A percentile compares a stretch with the other conserved stretches of the same genome.
phyloP scores from a whole-genome alignment of 2,329 filamentous ascomycete genomes.

The Fusarium xylarioides region DNA sequence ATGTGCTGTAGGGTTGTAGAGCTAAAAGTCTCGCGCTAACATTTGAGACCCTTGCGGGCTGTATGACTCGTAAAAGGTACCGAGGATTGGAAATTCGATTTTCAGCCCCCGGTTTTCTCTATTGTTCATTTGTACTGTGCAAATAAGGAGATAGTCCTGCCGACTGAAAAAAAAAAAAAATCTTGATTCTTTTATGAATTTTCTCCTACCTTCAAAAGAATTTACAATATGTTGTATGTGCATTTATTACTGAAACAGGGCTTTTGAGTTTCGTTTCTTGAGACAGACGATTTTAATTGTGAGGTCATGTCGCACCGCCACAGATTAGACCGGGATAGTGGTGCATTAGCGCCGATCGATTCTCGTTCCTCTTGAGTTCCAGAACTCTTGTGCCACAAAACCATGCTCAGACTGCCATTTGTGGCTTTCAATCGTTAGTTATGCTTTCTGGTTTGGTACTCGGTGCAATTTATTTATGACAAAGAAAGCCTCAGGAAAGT shows the following conservation, averaged over 20 bases:
- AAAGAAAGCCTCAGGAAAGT: not conserved
- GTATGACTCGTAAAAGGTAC: not conserved
- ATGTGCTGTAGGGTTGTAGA: too few relatives aligned
- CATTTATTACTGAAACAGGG: not conserved
- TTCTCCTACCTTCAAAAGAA: not conserved
- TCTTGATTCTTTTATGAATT: not conserved
- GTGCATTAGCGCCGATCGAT: constrained; percentile 51
- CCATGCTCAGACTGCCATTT: constrained; percentile 3
- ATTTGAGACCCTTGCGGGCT: too few relatives aligned
- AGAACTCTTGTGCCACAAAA: constrained; percentile 33
- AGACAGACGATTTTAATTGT: constrained; percentile 11
- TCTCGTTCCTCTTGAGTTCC: constrained; percentile 34
- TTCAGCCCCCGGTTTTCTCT: not conserved
- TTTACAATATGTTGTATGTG: too few relatives aligned
- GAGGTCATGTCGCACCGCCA: constrained; percentile 46
- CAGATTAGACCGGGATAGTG: constrained; percentile 40
- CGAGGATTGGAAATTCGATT: not conserved
- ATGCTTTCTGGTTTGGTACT: not conserved
- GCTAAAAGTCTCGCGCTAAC: too few relatives aligned
- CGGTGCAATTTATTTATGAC: not conserved
- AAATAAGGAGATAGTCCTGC: not conserved
- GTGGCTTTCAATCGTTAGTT: not conserved
- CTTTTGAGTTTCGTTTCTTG: not conserved
- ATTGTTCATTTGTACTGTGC: not conserved
- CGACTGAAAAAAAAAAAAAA: not conserved